Evolutionary conservation across 2,329 filamentous ascomycete genomes (phyloP).

Genomic region (Talaromyces sp.): DNA sequence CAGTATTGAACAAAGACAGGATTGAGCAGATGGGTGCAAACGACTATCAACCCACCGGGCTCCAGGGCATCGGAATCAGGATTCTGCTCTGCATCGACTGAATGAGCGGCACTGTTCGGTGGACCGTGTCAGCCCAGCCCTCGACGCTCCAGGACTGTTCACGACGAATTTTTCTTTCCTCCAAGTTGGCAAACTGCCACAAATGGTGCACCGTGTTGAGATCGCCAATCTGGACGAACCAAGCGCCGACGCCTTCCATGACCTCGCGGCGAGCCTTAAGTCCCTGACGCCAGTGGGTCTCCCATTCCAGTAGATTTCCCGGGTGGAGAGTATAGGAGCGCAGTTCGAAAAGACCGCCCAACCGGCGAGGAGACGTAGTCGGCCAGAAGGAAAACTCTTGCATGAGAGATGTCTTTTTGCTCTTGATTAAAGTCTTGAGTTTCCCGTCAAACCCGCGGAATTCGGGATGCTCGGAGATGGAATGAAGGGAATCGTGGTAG

Average conservation of each 20-base stretch:
- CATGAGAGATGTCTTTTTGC: slow-evolving; percentile 89
- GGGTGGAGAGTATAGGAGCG: slow-evolving; percentile 95
- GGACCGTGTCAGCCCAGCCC: slow-evolving; percentile 94
- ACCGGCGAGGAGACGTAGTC: slow-evolving; percentile 78
- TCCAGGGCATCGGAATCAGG: slow-evolving; percentile 93
- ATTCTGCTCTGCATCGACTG: slow-evolving; percentile 95
- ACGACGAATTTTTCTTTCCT: slow-evolving; percentile 82
- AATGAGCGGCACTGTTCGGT: slow-evolving; percentile 96
- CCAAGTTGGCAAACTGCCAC: slow-evolving; percentile 96
- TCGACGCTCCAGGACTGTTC: slow-evolving; percentile 95
- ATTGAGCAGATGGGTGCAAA: not conserved
- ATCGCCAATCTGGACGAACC: slow-evolving; percentile 98
- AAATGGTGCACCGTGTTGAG: slow-evolving; percentile 96
- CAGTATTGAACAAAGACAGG: not conserved
- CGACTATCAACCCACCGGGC: slow-evolving; percentile 66
- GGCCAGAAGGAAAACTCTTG: slow-evolving; percentile 99
- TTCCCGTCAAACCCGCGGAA: slow-evolving; percentile 78
- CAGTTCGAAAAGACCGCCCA: slow-evolving; percentile 92
- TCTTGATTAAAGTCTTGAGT: slow-evolving; percentile 76
- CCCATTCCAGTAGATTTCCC: slow-evolving; percentile 95
- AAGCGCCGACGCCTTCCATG: slow-evolving; percentile 97
- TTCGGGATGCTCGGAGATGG: slow-evolving; percentile 75
- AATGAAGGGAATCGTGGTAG: slow-evolving; percentile 86
- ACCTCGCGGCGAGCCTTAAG: slow-evolving; percentile 87
- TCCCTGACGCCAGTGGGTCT: slow-evolving; percentile 93